Percentiles rank a stretch among this genome's conserved stretches.
Evolutionary conservation across 1,284 basidiomycete genomes (phyloP).

Genomic region (Boletus mariae): DNA sequence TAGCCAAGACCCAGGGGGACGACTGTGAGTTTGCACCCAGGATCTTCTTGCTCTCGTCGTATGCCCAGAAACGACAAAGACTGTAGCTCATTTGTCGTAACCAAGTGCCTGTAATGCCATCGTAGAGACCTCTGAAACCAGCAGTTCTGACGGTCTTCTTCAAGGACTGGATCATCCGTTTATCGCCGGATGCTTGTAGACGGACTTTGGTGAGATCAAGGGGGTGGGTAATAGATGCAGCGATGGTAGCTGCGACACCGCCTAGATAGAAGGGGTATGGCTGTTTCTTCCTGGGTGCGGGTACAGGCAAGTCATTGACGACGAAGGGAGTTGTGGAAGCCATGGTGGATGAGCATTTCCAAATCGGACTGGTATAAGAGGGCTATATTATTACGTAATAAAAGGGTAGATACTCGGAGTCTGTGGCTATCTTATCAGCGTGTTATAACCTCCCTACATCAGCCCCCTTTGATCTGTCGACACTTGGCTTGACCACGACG

Average conservation of each 20-base stretch:
- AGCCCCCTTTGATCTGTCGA: too few relatives aligned
- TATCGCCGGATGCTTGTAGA: conserved; percentile 83
- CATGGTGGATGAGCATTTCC: conserved; percentile 17
- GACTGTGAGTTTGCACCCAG: conserved; percentile 50
- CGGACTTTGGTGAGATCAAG: conserved; percentile 87
- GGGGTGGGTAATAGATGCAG: conserved; percentile 46
- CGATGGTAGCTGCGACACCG: conserved; percentile 36
- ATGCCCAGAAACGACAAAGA: conserved; percentile 89
- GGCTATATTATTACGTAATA: conserved; percentile 18
- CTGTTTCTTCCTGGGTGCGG: conserved; percentile 33
- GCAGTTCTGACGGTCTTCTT: conserved; percentile 73
- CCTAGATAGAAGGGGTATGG: conserved; percentile 52
- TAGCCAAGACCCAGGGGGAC: conserved; percentile 70
- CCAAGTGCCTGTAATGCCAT: conserved; percentile 87
- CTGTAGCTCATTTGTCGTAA: conserved; percentile 93
- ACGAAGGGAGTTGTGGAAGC: conserved; percentile 12
- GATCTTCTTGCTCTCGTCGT: conserved; percentile 85
- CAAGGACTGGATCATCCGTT: conserved; percentile 78
- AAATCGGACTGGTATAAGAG: conserved; percentile 16
- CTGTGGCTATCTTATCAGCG: too few relatives aligned
- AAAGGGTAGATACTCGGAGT: too few relatives aligned
- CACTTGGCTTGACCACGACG: too few relatives aligned
- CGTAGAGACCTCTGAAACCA: conserved; percentile 75
- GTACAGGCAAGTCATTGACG: conserved; percentile 8
- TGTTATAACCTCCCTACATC: too few relatives aligned